These are phyloP conservation scores for Neurospora sp. DNA, from an alignment of 495 filamentous ascomycete species.

Conservation along the genomic window DNA sequence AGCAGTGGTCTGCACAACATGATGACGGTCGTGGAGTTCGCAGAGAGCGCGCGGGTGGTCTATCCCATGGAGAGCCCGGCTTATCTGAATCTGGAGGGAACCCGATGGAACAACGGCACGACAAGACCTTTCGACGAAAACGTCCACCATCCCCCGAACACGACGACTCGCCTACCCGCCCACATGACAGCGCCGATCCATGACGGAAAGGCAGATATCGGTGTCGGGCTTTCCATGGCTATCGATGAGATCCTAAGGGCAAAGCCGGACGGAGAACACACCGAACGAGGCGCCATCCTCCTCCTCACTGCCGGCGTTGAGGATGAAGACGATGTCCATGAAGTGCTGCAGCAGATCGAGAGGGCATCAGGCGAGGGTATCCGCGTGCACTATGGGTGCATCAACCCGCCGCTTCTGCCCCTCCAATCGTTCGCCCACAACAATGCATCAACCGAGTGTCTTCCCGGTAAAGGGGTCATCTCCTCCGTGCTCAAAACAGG, in stretches of 20 bases:
- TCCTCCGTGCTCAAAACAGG: constrained; percentile 12
- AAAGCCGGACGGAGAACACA: constrained; percentile 10
- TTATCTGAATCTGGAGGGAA: neutral
- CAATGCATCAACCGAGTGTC: constrained; percentile 1
- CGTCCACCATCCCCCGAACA: neutral
- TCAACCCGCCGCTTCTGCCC: constrained; percentile 1
- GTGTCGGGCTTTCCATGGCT: constrained; percentile 8
- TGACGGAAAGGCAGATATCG: constrained; percentile 2
- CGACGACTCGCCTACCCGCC: neutral
- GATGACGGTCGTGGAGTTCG: constrained; percentile 7
- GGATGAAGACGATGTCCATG: neutral
- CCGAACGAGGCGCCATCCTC: constrained; percentile 11
- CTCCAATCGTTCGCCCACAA: neutral
- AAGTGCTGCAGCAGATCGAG: constrained; percentile 3
- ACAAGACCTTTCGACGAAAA: neutral
- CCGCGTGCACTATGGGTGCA: constrained; percentile 15
- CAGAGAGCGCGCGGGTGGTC: constrained; percentile 3
- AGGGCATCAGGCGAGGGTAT: constrained; percentile 13
- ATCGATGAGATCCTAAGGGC: constrained; percentile 8
- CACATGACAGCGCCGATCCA: neutral
- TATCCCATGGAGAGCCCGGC: constrained; percentile 9
- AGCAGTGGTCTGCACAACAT: constrained; percentile 1
- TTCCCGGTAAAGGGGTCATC: constrained; percentile 8
- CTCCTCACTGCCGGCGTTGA: constrained; percentile 8
- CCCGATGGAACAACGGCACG: neutral